Conservation (phyloP, 1,139 yeast species). For the Lodderomyces orthopsilosis region DNA sequence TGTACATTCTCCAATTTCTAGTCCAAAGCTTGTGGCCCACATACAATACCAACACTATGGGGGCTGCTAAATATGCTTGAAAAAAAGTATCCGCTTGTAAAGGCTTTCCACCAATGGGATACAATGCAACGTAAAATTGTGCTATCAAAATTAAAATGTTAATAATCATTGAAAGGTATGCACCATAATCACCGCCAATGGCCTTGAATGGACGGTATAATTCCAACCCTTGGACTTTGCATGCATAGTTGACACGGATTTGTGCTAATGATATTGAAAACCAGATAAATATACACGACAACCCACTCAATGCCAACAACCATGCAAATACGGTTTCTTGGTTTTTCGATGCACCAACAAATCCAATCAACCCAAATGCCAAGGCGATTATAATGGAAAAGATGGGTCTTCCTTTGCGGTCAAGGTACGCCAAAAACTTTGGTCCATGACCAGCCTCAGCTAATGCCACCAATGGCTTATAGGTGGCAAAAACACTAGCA, state of each 20-base stretch:
- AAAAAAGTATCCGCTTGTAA: conserved; percentile 27
- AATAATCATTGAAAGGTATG: conserved; percentile 29
- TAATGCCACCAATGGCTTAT: conserved; percentile 30
- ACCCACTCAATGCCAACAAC: conserved; percentile 37
- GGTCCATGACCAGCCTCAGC: conserved; percentile 36
- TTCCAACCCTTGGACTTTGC: conserved; percentile 25
- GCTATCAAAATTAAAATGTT: conserved; percentile 32
- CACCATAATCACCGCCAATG: conserved; percentile 32
- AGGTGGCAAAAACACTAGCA: conserved; percentile 32
- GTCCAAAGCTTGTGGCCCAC: conserved; percentile 27
- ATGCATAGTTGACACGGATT: conserved; percentile 26
- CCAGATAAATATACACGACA: conserved; percentile 39
- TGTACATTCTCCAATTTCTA: conserved; percentile 31
- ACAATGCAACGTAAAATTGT: conserved; percentile 31
- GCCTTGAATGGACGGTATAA: conserved; percentile 22
- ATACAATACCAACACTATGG: conserved; percentile 25
- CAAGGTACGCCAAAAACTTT: conserved; percentile 24
- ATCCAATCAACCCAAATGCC: conserved; percentile 30
- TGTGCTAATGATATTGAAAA: conserved; percentile 31
- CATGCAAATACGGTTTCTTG: conserved; percentile 31
- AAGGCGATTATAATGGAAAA: conserved; percentile 27
- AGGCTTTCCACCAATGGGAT: conserved; percentile 24
- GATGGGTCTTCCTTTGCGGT: conserved; percentile 28
- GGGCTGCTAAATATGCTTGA: conserved; percentile 30
- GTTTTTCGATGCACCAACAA: conserved; percentile 30